Conservation (phyloP, 1,284 basidiomycete genomes). For the Hemileia vastatrix region DNA sequence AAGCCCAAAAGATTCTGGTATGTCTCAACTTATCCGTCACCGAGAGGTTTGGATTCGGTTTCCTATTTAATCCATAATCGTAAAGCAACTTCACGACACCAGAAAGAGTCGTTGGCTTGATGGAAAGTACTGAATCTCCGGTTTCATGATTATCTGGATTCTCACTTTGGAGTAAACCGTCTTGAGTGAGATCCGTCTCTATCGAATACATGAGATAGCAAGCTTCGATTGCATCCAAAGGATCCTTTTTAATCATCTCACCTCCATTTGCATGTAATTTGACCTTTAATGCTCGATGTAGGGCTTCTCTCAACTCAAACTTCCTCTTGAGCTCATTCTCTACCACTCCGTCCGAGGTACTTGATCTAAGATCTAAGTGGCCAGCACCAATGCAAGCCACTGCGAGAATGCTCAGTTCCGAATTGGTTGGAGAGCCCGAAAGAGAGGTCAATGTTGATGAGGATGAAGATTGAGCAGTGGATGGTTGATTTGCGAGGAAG, state of each 20-base stretch:
- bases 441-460: constrained; percentile 36
- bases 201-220: background rate
- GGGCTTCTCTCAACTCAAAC: background rate
- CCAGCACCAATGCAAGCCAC: too few species aligned
- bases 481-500: too few species aligned
- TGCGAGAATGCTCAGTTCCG: too few species aligned
- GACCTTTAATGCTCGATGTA: background rate
- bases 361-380: too few species aligned
- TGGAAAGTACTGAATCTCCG: background rate
- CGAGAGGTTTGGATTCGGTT: too few species aligned
- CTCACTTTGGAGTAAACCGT: background rate
- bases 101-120: background rate
- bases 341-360: too few species aligned
- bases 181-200: background rate
- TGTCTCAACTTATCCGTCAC: too few species aligned
- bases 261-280: background rate
- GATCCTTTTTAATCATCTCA: background rate
- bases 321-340: too few species aligned
- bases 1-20: too few species aligned
- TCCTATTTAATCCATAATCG: background rate
- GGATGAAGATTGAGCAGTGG: constrained; percentile 34
- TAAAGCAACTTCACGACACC: background rate
- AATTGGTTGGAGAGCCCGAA: too few species aligned
- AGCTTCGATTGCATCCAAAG: background rate
- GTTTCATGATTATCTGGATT: background rate